Evolutionary conservation across 768 basidiomycete genomes (phyloP).

Genomic region (Suillus subluteus): DNA sequence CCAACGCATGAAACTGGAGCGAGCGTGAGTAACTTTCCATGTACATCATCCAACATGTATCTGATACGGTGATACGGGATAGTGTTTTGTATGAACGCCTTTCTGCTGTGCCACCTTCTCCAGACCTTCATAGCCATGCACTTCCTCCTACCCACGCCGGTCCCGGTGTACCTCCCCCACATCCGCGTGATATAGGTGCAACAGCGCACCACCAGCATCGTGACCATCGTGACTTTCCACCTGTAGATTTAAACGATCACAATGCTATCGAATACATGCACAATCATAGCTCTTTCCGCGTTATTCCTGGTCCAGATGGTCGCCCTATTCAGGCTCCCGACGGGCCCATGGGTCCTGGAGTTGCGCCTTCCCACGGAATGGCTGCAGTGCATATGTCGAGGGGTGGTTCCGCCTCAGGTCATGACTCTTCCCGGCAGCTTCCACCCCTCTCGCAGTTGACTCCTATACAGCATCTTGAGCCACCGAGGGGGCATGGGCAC

Average conservation of each 20-base stretch:
- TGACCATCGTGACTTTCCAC: conserved; percentile 42
- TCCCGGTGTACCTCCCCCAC: conserved; percentile 41
- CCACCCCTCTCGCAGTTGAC: conserved; percentile 52
- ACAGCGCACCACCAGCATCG: conserved; percentile 32
- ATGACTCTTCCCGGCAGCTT: conserved; percentile 50
- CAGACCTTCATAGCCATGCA: conserved; percentile 47
- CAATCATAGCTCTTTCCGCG: conserved; percentile 50
- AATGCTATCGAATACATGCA: conserved; percentile 53
- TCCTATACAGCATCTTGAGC: conserved; percentile 44
- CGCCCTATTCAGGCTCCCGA: conserved; percentile 55
- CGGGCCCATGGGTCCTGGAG: conserved; percentile 46
- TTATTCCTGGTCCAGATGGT: conserved; percentile 50
- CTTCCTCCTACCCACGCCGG: conserved; percentile 38
- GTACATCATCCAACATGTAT: conserved; percentile 10
- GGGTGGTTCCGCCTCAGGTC: conserved; percentile 44
- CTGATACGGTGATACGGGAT: conserved; percentile 34
- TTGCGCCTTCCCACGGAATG: conserved; percentile 41
- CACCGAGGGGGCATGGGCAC: conserved; percentile 37
- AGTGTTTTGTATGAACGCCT: conserved; percentile 83
- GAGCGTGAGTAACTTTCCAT: conserved; percentile 65
- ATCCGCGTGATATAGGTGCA: conserved; percentile 24
- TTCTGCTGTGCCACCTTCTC: conserved; percentile 60
- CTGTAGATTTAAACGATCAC: conserved; percentile 50
- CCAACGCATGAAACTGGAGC: conserved; percentile 84
- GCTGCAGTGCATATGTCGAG: conserved; percentile 45